Conservation (phyloP, 2,329 filamentous ascomycete species). For the Penicillium sp. region DNA sequence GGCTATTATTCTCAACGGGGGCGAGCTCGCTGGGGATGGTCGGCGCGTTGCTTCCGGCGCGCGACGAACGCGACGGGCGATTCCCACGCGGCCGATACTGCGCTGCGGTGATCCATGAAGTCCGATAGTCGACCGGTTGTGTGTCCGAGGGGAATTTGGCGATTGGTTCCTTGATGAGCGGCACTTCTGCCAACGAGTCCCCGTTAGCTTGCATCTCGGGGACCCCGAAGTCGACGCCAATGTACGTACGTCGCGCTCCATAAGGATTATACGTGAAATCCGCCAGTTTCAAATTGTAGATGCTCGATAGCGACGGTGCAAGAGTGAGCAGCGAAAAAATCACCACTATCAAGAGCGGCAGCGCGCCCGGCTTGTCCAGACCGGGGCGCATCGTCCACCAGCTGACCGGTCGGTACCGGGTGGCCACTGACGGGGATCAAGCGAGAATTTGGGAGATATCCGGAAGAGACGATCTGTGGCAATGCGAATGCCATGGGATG, state of each 20-base stretch:
- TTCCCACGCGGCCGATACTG: slow-evolving; percentile 22
- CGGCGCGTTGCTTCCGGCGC: slow-evolving; percentile 9
- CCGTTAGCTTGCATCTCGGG: slow-evolving; percentile 5
- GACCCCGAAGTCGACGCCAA: neutral
- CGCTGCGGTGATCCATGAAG: slow-evolving; percentile 17
- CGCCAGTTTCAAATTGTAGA: slow-evolving; percentile 33
- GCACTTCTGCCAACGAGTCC: slow-evolving; percentile 23
- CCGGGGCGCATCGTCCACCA: slow-evolving; percentile 41
- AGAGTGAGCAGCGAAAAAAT: slow-evolving; percentile 39
- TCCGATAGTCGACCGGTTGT: slow-evolving; percentile 10
- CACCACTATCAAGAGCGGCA: slow-evolving; percentile 38
- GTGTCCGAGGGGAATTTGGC: slow-evolving; percentile 13
- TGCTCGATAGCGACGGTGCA: slow-evolving; percentile 37
- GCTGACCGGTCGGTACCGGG: slow-evolving; percentile 68
- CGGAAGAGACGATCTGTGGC: neutral
- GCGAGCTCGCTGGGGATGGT: slow-evolving; percentile 23
- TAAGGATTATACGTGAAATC: slow-evolving; percentile 30
- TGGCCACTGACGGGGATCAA: slow-evolving; percentile 6
- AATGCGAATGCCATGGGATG: slow-evolving; percentile 8
- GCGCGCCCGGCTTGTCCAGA: slow-evolving; percentile 38
- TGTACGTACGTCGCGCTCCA: slow-evolving; percentile 32
- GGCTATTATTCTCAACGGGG: slow-evolving; percentile 24
- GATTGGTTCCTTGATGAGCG: slow-evolving; percentile 31
- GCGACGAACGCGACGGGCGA: slow-evolving; percentile 17
- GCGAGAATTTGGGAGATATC: neutral